These are phyloP conservation scores for Skeletonema grethae DNA, from an alignment of 108 stramenopile species.

Conservation along the genomic window DNA sequence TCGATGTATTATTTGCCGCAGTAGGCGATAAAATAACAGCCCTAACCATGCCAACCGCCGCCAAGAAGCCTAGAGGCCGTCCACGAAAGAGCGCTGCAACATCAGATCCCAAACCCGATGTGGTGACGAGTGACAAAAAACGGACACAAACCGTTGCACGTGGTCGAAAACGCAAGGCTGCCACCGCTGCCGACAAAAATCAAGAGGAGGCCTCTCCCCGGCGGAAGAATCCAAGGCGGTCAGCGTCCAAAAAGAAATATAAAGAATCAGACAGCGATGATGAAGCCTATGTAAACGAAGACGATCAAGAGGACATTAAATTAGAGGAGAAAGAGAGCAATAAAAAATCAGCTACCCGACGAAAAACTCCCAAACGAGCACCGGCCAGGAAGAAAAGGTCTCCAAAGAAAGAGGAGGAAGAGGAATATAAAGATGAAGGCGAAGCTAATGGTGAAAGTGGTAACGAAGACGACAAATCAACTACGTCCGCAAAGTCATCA, in stretches of 20 bases:
- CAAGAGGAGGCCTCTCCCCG: not conserved
- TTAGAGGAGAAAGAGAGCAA: slow-evolving; percentile 1
- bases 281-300: slow-evolving; percentile 7
- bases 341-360: slow-evolving; percentile 13
- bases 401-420: slow-evolving; percentile 5
- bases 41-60: not conserved
- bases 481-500: not conserved
- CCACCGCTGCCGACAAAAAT: not conserved
- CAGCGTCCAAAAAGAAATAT: not conserved
- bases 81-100: not conserved
- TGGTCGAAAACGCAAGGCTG: slow-evolving; percentile 3
- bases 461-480: slow-evolving; percentile 6
- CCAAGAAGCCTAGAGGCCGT: not conserved
- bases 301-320: not conserved
- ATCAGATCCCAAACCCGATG: not conserved
- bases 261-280: slow-evolving; percentile 2
- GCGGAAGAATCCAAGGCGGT: not conserved
- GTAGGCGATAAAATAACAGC: slow-evolving; percentile 1
- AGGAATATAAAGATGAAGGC: not conserved
- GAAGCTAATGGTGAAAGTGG: not conserved
- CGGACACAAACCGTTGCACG: not conserved
- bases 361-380: slow-evolving; percentile 1
- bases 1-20: too few species aligned
- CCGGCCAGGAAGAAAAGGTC: not conserved
- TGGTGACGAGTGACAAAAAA: not conserved